Percentiles rank a stretch among this genome's conserved stretches.
These are phyloP conservation scores for Cetraspora pellucida DNA, from an alignment of 192 early-diverging fungal species.

Conservation along the genomic window DNA sequence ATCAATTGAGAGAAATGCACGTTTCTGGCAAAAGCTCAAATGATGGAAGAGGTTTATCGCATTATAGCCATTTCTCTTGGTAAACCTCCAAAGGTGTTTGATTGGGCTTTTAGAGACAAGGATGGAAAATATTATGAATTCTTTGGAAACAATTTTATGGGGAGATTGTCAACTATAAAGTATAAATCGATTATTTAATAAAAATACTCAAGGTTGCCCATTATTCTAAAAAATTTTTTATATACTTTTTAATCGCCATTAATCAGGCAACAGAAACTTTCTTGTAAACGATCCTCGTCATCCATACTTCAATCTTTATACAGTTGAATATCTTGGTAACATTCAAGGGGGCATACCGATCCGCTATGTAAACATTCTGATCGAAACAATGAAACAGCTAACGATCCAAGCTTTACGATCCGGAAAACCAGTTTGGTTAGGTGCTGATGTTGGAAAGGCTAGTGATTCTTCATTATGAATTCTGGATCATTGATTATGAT, in stretches of 20 bases:
- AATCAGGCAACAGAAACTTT: slow-evolving; percentile 63
- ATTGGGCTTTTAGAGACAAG: slow-evolving; percentile 73
- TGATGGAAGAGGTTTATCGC: slow-evolving; percentile 69
- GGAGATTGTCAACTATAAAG: slow-evolving; percentile 60
- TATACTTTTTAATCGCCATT: neutral
- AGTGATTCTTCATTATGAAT: slow-evolving; percentile 54
- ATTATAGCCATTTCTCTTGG: slow-evolving; percentile 73
- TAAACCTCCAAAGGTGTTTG: slow-evolving; percentile 66
- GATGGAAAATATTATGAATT: slow-evolving; percentile 66
- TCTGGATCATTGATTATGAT: slow-evolving; percentile 71
- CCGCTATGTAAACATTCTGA: slow-evolving; percentile 66
- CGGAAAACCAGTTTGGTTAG: slow-evolving; percentile 76
- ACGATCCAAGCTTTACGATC: slow-evolving; percentile 60
- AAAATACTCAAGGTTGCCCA: neutral
- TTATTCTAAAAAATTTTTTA: neutral
- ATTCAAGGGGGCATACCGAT: slow-evolving; percentile 66
- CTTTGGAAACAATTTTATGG: slow-evolving; percentile 59
- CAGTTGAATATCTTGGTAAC: slow-evolving; percentile 74
- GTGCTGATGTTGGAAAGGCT: slow-evolving; percentile 75
- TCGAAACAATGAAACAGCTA: slow-evolving; percentile 59
- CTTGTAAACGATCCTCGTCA: slow-evolving; percentile 79
- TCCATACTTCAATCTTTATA: slow-evolving; percentile 61
- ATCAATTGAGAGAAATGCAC: slow-evolving; percentile 56
- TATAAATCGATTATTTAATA: slow-evolving; percentile 31
- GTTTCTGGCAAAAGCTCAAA: slow-evolving; percentile 55